Evolutionary conservation across 805 yeast genomes (phyloP).

Genomic region (Sungouiella thailandica): DNA sequence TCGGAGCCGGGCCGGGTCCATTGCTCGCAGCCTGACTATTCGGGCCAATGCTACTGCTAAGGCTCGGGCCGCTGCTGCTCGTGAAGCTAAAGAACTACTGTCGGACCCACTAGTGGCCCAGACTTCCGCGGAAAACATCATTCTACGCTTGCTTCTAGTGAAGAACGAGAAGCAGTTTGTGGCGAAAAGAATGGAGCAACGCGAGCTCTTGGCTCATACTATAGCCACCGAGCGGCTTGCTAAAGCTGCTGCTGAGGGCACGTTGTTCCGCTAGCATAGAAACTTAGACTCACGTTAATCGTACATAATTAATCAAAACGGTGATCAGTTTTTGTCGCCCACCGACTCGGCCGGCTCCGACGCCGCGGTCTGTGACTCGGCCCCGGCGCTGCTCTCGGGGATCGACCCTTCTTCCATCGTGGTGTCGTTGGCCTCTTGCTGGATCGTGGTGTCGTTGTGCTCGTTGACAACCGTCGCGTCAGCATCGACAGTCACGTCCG

Average conservation of each 20-base stretch:
- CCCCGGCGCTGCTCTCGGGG: constrained; percentile 11
- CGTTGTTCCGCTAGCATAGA: constrained; percentile 9
- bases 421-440: constrained; percentile 46
- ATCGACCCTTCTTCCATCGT: constrained; percentile 37
- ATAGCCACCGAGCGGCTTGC: constrained; percentile 50
- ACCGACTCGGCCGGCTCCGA: background rate
- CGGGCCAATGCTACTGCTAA: constrained; percentile 65
- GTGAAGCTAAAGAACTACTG: constrained; percentile 16
- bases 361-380: background rate
- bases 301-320: background rate
- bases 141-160: constrained; percentile 66
- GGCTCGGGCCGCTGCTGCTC: constrained; percentile 38
- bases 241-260: constrained; percentile 42
- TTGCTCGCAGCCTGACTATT: constrained; percentile 63
- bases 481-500: constrained; percentile 33
- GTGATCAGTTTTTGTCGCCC: background rate
- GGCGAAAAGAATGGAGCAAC: constrained; percentile 51
- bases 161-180: constrained; percentile 60
- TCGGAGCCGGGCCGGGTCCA: constrained; percentile 38
- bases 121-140: constrained; percentile 55
- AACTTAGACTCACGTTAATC: background rate
- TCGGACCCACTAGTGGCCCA: constrained; percentile 37
- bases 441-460: constrained; percentile 43
- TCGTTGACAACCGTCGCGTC: constrained; percentile 46
- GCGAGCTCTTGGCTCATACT: constrained; percentile 54